These are phyloP conservation scores for Kurtzmaniella quercitrusa DNA, from an alignment of 1,139 yeast genomes.

Conservation along the genomic window DNA sequence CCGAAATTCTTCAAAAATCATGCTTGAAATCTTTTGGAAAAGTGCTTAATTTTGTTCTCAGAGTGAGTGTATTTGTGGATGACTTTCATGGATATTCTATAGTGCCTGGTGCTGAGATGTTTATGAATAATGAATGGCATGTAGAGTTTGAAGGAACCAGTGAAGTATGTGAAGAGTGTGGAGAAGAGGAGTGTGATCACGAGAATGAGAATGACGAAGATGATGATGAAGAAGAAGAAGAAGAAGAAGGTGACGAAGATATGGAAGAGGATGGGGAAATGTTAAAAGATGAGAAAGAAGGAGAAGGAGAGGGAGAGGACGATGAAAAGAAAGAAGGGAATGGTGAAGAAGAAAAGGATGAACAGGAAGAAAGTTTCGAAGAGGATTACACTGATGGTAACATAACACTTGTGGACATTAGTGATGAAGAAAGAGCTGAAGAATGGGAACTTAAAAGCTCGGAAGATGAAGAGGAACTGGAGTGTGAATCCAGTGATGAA, in stretches of 20 bases:
- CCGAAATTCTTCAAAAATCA: conserved; percentile 29
- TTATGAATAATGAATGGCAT: conserved; percentile 56
- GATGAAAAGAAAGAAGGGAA: not conserved
- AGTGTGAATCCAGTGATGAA: conserved; percentile 11
- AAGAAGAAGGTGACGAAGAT: conserved; percentile 11
- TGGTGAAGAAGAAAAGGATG: conserved; percentile 2
- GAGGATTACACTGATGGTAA: conserved; percentile 12
- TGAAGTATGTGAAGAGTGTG: conserved; percentile 73
- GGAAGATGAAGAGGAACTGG: conserved; percentile 20
- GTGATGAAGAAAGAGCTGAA: conserved; percentile 14
- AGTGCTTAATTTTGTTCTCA: conserved; percentile 56
- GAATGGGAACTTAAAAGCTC: conserved; percentile 23
- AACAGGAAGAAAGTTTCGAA: conserved; percentile 15
- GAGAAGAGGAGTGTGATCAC: conserved; percentile 59
- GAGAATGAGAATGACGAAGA: conserved; percentile 30
- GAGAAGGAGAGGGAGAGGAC: conserved; percentile 13
- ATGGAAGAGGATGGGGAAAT: conserved; percentile 6
- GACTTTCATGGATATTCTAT: conserved; percentile 66
- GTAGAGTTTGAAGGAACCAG: conserved; percentile 35
- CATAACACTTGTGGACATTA: not conserved
- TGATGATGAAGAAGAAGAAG: conserved; percentile 10
- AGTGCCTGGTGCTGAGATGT: conserved; percentile 90
- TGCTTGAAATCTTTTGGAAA: conserved; percentile 44
- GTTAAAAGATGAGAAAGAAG: conserved; percentile 11
- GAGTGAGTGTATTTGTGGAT: conserved; percentile 81